Conservation (phyloP, 2,329 filamentous ascomycete species). For the Myriangium duriaei region DNA sequence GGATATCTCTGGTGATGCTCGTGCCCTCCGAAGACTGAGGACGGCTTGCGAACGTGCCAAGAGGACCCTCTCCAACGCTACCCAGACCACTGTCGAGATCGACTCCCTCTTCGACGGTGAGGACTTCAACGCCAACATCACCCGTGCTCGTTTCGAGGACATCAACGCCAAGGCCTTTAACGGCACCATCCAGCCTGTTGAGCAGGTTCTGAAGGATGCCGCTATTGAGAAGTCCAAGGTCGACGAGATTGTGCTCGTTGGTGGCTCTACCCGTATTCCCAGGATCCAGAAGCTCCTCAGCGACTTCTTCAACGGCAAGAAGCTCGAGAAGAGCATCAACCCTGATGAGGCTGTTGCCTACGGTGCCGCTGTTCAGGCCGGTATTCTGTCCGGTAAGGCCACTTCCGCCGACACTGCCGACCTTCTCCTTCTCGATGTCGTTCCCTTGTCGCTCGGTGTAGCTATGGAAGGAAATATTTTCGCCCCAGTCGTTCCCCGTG, state of each 20-base stretch:
- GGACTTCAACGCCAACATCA: slow-evolving; percentile 95
- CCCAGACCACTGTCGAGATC: slow-evolving; percentile 95
- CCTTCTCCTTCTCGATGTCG: slow-evolving; percentile 89
- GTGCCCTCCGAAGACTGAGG: slow-evolving; percentile 87
- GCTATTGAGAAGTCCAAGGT: slow-evolving; percentile 77
- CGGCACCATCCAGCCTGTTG: slow-evolving; percentile 87
- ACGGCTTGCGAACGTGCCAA: slow-evolving; percentile 99
- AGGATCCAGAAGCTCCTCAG: slow-evolving; percentile 97
- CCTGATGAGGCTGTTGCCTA: slow-evolving; percentile 98
- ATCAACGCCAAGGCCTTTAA: slow-evolving; percentile 91
- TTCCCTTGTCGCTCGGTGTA: slow-evolving; percentile 92
- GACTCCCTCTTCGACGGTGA: slow-evolving; percentile 97
- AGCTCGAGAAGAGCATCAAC: slow-evolving; percentile 99
- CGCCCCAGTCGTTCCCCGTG: slow-evolving; percentile 69
- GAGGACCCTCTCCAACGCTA: slow-evolving; percentile 94
- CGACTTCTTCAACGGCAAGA: slow-evolving; percentile 99
- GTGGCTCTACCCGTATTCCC: slow-evolving; percentile 97
- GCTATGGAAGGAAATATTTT: slow-evolving; percentile 99
- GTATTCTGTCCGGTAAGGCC: slow-evolving; percentile 97
- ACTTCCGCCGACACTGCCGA: slow-evolving; percentile 89
- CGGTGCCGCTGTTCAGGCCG: slow-evolving; percentile 95
- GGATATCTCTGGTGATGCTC: slow-evolving; percentile 66
- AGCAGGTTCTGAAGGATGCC: slow-evolving; percentile 93
- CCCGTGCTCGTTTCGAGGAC: slow-evolving; percentile 97
- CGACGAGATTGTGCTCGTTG: slow-evolving; percentile 97